phyloP scores from a whole-genome alignment of 192 early-diverging fungal species.

The Entomortierella beljakovae region DNA sequence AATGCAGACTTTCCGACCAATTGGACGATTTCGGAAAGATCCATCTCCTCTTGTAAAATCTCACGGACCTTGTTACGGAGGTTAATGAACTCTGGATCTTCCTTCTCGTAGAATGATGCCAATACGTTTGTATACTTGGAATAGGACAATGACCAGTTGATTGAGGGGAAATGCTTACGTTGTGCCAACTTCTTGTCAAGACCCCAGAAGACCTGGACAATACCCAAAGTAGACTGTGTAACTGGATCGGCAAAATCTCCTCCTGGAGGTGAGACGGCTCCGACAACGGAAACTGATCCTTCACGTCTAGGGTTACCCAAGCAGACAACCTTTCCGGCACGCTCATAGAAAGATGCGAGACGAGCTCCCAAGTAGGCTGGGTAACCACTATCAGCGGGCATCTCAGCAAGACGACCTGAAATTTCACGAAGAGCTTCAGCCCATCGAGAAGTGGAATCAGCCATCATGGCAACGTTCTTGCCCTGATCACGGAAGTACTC shows the following conservation, averaged over 20 bases:
- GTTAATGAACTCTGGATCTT: constrained; percentile 93
- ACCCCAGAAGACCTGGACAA: constrained; percentile 99
- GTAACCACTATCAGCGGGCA: constrained; percentile 97
- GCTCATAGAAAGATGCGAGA: constrained; percentile 99
- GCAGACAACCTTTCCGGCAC: constrained; percentile 97
- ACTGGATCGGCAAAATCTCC: constrained; percentile 99
- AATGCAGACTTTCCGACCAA: constrained; percentile 93
- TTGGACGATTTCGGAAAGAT: constrained; percentile 99
- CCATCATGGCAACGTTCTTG: constrained; percentile 99
- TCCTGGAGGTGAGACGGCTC: constrained; percentile 99
- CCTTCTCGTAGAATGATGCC: constrained; percentile 93
- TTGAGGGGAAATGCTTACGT: constrained; percentile 99
- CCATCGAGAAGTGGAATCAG: constrained; percentile 99
- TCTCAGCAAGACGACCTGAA: constrained; percentile 99
- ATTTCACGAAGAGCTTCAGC: constrained; percentile 99
- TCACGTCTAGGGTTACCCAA: constrained; percentile 93
- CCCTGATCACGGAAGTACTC: constrained; percentile 99
- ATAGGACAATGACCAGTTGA: constrained; percentile 98
- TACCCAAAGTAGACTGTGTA: constrained; percentile 95
- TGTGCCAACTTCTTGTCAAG: constrained; percentile 99
- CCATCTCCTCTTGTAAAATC: constrained; percentile 98
- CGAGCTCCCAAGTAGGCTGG: constrained; percentile 98
- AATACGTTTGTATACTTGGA: constrained; percentile 99
- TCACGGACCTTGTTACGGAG: constrained; percentile 97
- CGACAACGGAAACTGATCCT: constrained; percentile 97